Evolutionary conservation across 352 stramenopile species (phyloP).

Genomic region (Globisporangium nagaii): DNA sequence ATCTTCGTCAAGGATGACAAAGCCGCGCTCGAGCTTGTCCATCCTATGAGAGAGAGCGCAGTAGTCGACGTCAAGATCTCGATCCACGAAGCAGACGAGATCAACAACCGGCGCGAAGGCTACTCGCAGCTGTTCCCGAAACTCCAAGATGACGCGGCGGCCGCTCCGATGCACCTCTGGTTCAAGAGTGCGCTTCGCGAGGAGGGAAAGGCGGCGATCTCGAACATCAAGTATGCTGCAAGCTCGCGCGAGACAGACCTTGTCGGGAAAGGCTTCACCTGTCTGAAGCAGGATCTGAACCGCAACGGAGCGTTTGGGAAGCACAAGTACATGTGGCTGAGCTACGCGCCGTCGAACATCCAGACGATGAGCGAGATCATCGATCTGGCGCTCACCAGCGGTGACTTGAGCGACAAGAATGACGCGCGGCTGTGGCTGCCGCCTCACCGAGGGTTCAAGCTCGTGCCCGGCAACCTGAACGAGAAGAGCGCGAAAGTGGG

Average conservation of each 20-base stretch:
- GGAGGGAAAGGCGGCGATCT: slow-evolving; percentile 57
- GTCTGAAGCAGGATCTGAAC: slow-evolving; percentile 70
- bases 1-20: slow-evolving; percentile 64
- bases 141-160: slow-evolving; percentile 37
- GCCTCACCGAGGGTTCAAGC: slow-evolving; percentile 67
- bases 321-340: slow-evolving; percentile 77
- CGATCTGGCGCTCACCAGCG: slow-evolving; percentile 56
- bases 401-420: slow-evolving; percentile 60
- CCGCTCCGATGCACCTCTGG: slow-evolving; percentile 52
- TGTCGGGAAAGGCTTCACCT: slow-evolving; percentile 67
- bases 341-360: slow-evolving; percentile 34
- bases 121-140: slow-evolving; percentile 53
- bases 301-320: slow-evolving; percentile 55
- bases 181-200: slow-evolving; percentile 49
- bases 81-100: slow-evolving; percentile 53
- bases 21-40: slow-evolving; percentile 38
- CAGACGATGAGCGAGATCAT: slow-evolving; percentile 59
- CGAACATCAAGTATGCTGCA: slow-evolving; percentile 55
- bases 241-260: slow-evolving; percentile 67
- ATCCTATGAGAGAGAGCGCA: slow-evolving; percentile 37
- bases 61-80: slow-evolving; percentile 66
- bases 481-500: slow-evolving; percentile 48
- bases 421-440: slow-evolving; percentile 64
- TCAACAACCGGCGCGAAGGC: slow-evolving; percentile 43
- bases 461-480: slow-evolving; percentile 62